A percentile compares a stretch with the other conserved stretches of the same genome.
Evolutionary conservation across 805 yeast species (phyloP).

Genomic region (Allodekkera sacchari): DNA sequence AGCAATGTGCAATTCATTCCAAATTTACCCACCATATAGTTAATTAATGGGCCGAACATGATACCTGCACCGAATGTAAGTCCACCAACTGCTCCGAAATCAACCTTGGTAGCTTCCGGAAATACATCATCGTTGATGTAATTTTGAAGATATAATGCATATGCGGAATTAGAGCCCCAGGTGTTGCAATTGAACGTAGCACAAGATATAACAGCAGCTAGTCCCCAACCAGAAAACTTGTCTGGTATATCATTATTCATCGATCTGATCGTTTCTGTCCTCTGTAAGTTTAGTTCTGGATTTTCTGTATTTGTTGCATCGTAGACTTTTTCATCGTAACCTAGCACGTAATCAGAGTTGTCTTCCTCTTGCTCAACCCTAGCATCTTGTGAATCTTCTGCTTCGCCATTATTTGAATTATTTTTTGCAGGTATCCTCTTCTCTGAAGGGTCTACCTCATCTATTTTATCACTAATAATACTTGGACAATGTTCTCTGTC

Average conservation of each 20-base stretch:
- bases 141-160: slow-evolving; percentile 52
- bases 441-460: too few species aligned
- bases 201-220: slow-evolving; percentile 36
- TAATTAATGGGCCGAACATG: slow-evolving; percentile 40
- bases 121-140: slow-evolving; percentile 45
- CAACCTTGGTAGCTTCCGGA: slow-evolving; percentile 46
- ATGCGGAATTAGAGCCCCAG: slow-evolving; percentile 71
- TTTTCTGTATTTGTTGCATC: slow-evolving; percentile 1
- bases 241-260: slow-evolving; percentile 35
- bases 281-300: slow-evolving; percentile 2
- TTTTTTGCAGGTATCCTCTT: too few species aligned
- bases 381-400: too few species aligned
- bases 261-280: slow-evolving; percentile 5
- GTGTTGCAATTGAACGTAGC: slow-evolving; percentile 46
- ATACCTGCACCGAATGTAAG: slow-evolving; percentile 50
- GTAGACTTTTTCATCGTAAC: slow-evolving; percentile 1
- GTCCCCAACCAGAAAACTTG: slow-evolving; percentile 65
- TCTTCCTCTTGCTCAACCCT: too few species aligned
- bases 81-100: slow-evolving; percentile 65
- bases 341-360: neutral
- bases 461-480: too few species aligned
- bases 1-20: slow-evolving; percentile 34
- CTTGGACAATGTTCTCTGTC: too few species aligned
- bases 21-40: slow-evolving; percentile 35
- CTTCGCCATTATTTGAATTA: too few species aligned